phyloP scores from a whole-genome alignment of 108 stramenopile species.

The Conticribra weissflogii region DNA sequence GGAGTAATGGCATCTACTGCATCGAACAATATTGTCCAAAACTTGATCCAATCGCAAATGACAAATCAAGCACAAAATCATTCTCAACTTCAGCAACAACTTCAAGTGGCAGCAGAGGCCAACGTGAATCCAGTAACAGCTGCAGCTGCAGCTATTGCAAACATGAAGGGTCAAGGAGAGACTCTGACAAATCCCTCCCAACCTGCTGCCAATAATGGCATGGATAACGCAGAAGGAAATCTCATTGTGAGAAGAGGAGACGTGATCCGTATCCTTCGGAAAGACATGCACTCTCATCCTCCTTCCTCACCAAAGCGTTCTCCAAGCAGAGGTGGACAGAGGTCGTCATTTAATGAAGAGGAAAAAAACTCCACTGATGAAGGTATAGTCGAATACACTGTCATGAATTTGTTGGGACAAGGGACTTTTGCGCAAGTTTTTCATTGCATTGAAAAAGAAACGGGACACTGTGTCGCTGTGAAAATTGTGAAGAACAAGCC shows the following conservation, averaged over 20 bases:
- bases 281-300: conserved; percentile 47
- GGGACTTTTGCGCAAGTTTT: conserved; percentile 99
- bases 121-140: conserved; percentile 10
- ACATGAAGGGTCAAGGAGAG: conserved; percentile 46
- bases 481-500: conserved; percentile 98
- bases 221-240: conserved; percentile 82
- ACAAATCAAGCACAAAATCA: background rate
- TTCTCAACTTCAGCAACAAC: background rate
- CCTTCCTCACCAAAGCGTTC: conserved; percentile 16
- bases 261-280: conserved; percentile 53
- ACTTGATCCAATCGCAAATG: background rate
- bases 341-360: background rate
- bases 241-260: conserved; percentile 75
- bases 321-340: too few species aligned
- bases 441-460: conserved; percentile 69
- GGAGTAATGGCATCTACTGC: conserved; percentile 2
- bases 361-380: conserved; percentile 7
- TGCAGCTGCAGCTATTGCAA: conserved; percentile 20
- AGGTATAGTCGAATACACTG: conserved; percentile 44
- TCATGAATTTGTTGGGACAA: conserved; percentile 85
- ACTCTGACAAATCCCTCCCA: conserved; percentile 77
- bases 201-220: conserved; percentile 62
- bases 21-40: background rate
- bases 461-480: conserved; percentile 83
- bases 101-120: background rate